Percentiles rank a stretch among this genome's conserved stretches.
Conservation (phyloP, 2,329 filamentous ascomycete genomes). For the Ascochyta fabae region DNA sequence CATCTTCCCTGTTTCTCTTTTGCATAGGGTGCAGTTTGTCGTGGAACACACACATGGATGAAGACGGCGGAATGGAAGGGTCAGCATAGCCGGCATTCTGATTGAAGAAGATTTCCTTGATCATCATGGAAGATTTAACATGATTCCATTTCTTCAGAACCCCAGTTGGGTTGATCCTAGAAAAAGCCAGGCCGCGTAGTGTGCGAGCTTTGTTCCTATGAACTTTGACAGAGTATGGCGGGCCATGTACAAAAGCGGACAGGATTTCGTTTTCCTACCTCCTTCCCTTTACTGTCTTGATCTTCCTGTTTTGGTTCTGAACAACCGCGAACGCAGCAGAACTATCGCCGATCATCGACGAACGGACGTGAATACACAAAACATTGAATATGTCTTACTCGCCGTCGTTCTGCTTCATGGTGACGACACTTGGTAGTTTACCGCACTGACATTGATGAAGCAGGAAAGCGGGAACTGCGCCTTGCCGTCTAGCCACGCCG, state of each 20-base stretch:
- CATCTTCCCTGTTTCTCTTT: slow-evolving; percentile 34
- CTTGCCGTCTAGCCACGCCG: not conserved
- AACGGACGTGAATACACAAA: slow-evolving; percentile 28
- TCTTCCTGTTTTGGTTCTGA: slow-evolving; percentile 9
- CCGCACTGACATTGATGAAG: slow-evolving; percentile 2
- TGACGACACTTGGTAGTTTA: slow-evolving; percentile 6
- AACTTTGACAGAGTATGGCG: slow-evolving; percentile 20
- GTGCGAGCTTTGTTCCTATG: slow-evolving; percentile 22
- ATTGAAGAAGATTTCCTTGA: slow-evolving; percentile 8
- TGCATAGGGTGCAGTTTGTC: slow-evolving; percentile 32
- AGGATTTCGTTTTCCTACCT: slow-evolving; percentile 19
- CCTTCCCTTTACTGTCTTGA: slow-evolving; percentile 3
- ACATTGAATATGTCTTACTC: slow-evolving; percentile 33
- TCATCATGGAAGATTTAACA: slow-evolving; percentile 28
- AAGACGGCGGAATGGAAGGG: slow-evolving; percentile 15
- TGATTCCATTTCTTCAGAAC: slow-evolving; percentile 12
- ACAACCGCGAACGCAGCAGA: slow-evolving; percentile 10
- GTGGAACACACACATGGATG: slow-evolving; percentile 20
- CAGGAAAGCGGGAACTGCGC: not conserved
- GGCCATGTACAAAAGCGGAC: slow-evolving; percentile 44
- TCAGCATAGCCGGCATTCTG: slow-evolving; percentile 12
- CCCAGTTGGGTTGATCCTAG: slow-evolving; percentile 15
- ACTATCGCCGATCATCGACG: slow-evolving; percentile 16
- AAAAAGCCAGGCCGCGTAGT: slow-evolving; percentile 24
- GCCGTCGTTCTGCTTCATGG: slow-evolving; percentile 1